Percentiles rank a stretch among this genome's conserved stretches.
Evolutionary conservation across 495 filamentous ascomycete genomes (phyloP).

Genomic region (Xylaria nigripes): DNA sequence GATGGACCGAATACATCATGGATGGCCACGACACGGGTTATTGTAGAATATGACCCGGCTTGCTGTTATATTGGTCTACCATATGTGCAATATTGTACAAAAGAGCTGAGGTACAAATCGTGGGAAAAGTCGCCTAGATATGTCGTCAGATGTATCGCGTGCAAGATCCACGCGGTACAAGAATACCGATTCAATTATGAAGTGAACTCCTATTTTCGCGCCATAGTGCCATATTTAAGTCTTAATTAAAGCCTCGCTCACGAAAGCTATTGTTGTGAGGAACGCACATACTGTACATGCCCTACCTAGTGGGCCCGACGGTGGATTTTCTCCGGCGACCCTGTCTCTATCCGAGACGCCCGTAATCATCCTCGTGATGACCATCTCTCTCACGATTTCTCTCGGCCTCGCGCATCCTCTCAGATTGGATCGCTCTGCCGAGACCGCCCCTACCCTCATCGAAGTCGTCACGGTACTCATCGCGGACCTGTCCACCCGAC

Average conservation of each 20-base stretch:
- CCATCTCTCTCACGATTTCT: conserved; percentile 21
- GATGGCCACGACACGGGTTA: neutral
- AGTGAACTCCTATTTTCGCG: neutral
- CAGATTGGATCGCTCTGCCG: conserved; percentile 55
- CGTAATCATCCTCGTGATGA: conserved; percentile 42
- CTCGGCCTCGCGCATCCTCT: conserved; percentile 53
- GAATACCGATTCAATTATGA: neutral
- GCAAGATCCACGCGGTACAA: neutral
- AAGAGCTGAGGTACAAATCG: neutral
- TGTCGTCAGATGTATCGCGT: conserved; percentile 1
- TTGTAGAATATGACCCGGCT: neutral
- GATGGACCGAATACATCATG: neutral
- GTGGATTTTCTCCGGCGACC: neutral
- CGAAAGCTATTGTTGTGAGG: neutral
- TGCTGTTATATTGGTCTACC: neutral
- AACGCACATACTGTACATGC: neutral
- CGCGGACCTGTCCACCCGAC: conserved; percentile 91
- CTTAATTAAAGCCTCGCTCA: neutral
- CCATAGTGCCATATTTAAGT: neutral
- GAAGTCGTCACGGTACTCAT: conserved; percentile 94
- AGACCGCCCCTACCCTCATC: conserved; percentile 86
- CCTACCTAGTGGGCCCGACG: neutral
- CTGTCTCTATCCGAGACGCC: conserved; percentile 35
- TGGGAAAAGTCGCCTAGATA: neutral
- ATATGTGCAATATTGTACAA: conserved; percentile 12